Percentiles rank a stretch among this genome's conserved stretches.
phyloP scores from a whole-genome alignment of 2,329 filamentous ascomycete species.

The Monilinia polystroma region DNA sequence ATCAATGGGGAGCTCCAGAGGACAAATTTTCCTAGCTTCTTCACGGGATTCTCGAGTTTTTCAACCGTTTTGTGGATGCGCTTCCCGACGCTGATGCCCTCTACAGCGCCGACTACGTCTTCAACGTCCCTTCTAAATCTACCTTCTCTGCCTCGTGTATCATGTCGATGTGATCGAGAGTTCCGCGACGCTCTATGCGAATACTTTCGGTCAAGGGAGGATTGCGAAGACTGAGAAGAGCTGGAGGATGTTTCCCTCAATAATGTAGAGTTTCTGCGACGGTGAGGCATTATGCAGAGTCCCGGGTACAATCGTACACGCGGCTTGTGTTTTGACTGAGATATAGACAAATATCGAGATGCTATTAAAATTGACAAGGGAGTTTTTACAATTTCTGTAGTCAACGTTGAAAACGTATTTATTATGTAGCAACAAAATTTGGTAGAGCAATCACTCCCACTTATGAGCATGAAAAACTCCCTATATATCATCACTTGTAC shows the following conservation, averaged over 20 bases:
- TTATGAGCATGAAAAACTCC: background rate
- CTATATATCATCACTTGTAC: background rate
- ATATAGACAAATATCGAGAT: background rate
- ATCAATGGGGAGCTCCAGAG: slow-evolving; percentile 17
- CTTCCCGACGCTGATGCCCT: background rate
- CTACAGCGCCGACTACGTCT: background rate
- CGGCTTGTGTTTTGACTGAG: background rate
- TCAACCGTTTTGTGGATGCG: slow-evolving; percentile 7
- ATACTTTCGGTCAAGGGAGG: background rate
- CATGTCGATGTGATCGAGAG: background rate
- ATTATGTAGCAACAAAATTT: background rate
- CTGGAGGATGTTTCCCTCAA: slow-evolving; percentile 12
- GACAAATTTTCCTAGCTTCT: slow-evolving; percentile 20
- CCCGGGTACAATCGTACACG: background rate
- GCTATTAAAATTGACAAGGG: background rate
- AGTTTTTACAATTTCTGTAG: background rate
- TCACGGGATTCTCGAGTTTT: slow-evolving; percentile 21
- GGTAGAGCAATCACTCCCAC: background rate
- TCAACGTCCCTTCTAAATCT: background rate
- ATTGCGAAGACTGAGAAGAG: slow-evolving; percentile 12
- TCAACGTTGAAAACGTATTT: background rate
- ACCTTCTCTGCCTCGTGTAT: background rate
- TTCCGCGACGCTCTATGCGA: background rate
- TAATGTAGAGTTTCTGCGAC: slow-evolving; percentile 4
- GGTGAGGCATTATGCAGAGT: background rate